A percentile compares a stretch with the other conserved stretches of the same genome.
Conservation (phyloP, 1,139 yeast genomes). For the Hanseniaspora sp. region DNA sequence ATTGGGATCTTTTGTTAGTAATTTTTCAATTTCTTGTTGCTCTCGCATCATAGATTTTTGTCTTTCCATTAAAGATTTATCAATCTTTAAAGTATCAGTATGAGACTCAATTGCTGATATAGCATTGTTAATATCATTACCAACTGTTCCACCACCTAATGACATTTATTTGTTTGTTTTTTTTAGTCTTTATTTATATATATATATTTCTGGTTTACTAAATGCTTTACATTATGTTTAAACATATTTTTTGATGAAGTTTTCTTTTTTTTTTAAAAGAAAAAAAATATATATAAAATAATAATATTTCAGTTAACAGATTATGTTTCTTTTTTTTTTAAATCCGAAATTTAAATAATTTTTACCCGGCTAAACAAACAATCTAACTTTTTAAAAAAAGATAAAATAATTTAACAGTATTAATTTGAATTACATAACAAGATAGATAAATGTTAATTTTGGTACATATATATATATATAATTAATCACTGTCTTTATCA, state of each 20-base stretch:
- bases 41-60: conserved; percentile 6
- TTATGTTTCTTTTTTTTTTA: too few relatives aligned
- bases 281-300: background rate
- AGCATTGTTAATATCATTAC: conserved; percentile 14
- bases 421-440: background rate
- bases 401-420: background rate
- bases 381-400: too few relatives aligned
- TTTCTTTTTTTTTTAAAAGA: too few relatives aligned
- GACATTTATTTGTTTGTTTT: too few relatives aligned
- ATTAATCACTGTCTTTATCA: background rate
- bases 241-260: too few relatives aligned
- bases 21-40: conserved; percentile 5
- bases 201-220: background rate
- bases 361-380: too few relatives aligned
- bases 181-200: too few relatives aligned
- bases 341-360: too few relatives aligned
- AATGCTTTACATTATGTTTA: background rate
- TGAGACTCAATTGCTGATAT: conserved; percentile 14
- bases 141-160: conserved; percentile 15
- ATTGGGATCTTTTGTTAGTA: conserved; percentile 1
- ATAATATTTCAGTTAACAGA: too few relatives aligned
- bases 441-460: background rate
- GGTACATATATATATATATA: background rate
- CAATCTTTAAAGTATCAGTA: conserved; percentile 2
- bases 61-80: conserved; percentile 5